phyloP scores from a whole-genome alignment of 768 basidiomycete species.

The Russula griseocarnosa region DNA sequence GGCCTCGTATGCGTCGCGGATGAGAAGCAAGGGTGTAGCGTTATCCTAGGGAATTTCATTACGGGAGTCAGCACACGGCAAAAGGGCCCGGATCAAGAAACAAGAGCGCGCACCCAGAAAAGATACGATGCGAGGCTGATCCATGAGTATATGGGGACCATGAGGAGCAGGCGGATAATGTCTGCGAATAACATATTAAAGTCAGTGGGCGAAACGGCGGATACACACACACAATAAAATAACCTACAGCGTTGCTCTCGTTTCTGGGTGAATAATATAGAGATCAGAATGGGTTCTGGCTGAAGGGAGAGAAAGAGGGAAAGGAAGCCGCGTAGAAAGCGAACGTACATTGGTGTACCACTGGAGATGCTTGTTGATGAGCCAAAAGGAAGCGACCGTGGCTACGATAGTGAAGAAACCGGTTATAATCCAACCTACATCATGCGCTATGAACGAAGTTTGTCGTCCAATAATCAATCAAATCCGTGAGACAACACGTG shows the following conservation, averaged over 20 bases:
- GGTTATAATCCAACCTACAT: conserved; percentile 69
- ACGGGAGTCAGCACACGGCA: background rate
- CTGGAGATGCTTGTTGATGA: conserved; percentile 65
- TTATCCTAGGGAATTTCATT: conserved; percentile 44
- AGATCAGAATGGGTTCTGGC: background rate
- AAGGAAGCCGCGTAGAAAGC: conserved; percentile 1
- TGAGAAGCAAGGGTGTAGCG: conserved; percentile 61
- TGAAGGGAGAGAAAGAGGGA: too few species aligned
- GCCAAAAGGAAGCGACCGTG: conserved; percentile 59
- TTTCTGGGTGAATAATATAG: conserved; percentile 43
- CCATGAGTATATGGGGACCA: conserved; percentile 72
- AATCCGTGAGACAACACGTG: background rate
- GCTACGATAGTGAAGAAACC: conserved; percentile 57
- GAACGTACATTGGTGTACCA: conserved; percentile 65
- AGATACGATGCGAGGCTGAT: conserved; percentile 66
- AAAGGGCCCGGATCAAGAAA: background rate
- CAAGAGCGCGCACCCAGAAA: conserved; percentile 51
- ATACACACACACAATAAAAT: background rate
- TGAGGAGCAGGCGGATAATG: conserved; percentile 69
- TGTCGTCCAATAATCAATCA: background rate
- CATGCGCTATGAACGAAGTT: conserved; percentile 48
- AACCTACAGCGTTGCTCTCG: conserved; percentile 60
- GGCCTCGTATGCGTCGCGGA: conserved; percentile 74
- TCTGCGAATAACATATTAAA: conserved; percentile 38
- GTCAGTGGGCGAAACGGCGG: too few species aligned